Conservation (phyloP, 352 stramenopile genomes). For the Pythium rishiriense region DNA sequence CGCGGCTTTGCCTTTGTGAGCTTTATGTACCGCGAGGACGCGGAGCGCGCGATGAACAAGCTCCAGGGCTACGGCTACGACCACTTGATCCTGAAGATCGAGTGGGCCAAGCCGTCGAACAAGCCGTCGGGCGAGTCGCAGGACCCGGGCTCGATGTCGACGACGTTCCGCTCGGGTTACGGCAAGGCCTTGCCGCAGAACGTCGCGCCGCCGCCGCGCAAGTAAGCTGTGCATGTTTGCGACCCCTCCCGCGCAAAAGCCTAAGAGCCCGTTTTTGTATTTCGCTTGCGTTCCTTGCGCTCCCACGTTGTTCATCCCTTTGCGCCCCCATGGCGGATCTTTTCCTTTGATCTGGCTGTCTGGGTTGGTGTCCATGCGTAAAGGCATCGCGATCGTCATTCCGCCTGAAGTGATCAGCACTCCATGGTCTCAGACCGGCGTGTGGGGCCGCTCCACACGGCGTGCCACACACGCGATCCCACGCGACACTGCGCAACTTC, state of each 20-base stretch:
- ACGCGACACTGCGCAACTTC: slow-evolving; percentile 27
- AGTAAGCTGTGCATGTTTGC: slow-evolving; percentile 38
- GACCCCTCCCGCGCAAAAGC: background rate
- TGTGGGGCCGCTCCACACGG: slow-evolving; percentile 25
- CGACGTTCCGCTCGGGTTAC: slow-evolving; percentile 88
- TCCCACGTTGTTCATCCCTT: no score
- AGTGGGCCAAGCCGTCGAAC: slow-evolving; percentile 98
- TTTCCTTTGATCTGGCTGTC: background rate
- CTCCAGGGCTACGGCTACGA: slow-evolving; percentile 98
- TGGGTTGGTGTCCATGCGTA: background rate
- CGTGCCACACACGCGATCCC: slow-evolving; percentile 19
- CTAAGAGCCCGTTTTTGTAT: slow-evolving; percentile 14
- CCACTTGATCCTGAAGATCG: slow-evolving; percentile 99
- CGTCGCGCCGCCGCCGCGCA: slow-evolving; percentile 71
- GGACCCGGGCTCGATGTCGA: slow-evolving; percentile 80
- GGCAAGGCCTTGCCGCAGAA: slow-evolving; percentile 88
- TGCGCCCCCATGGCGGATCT: no score
- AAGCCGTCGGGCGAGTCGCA: slow-evolving; percentile 66
- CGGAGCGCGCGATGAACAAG: slow-evolving; percentile 95
- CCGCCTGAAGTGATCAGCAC: slow-evolving; percentile 7
- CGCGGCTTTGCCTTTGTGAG: slow-evolving; percentile 99
- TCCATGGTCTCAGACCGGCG: slow-evolving; percentile 13
- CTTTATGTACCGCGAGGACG: slow-evolving; percentile 96
- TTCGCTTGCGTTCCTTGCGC: slow-evolving; percentile 6
- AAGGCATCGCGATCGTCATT: slow-evolving; percentile 7